Percentiles rank a stretch among this genome's conserved stretches.
Evolutionary conservation across 2,329 filamentous ascomycete genomes (phyloP).

Genomic region (Pyrenophora graminea): DNA sequence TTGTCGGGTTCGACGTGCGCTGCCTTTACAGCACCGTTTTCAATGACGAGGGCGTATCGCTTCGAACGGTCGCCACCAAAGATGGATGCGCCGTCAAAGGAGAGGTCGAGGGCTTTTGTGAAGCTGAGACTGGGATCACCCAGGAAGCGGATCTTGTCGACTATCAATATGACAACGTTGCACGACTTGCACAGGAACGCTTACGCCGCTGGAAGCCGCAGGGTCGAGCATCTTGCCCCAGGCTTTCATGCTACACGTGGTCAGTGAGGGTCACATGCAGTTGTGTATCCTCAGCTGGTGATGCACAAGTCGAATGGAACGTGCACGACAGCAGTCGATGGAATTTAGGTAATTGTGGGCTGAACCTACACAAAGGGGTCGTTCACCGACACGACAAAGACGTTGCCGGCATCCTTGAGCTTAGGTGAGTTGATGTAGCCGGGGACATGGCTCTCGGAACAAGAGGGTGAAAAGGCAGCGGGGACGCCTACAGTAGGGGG

Average conservation of each 20-base stretch:
- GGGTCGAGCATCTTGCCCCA: constrained; percentile 82
- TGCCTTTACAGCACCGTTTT: constrained; percentile 82
- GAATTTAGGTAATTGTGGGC: not conserved
- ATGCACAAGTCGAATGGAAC: constrained; percentile 17
- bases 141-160: constrained; percentile 77
- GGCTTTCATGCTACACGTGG: constrained; percentile 74
- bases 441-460: constrained; percentile 75
- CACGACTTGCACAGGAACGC: constrained; percentile 41
- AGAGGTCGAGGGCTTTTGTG: constrained; percentile 80
- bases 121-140: constrained; percentile 80
- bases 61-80: constrained; percentile 85
- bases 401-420: constrained; percentile 77
- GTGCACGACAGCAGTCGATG: constrained; percentile 5
- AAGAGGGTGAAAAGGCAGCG: constrained; percentile 59
- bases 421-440: constrained; percentile 81
- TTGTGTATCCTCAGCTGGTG: constrained; percentile 14
- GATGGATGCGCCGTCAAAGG: constrained; percentile 77
- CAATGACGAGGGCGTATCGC: constrained; percentile 81
- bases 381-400: constrained; percentile 91
- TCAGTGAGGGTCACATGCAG: constrained; percentile 17
- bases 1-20: constrained; percentile 86
- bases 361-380: constrained; percentile 84
- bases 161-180: constrained; percentile 12
- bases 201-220: constrained; percentile 72
- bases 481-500: constrained; percentile 36